Conservation (phyloP, 2,329 filamentous ascomycete genomes). For the Nothophaeocryptopus gaeumannii region DNA sequence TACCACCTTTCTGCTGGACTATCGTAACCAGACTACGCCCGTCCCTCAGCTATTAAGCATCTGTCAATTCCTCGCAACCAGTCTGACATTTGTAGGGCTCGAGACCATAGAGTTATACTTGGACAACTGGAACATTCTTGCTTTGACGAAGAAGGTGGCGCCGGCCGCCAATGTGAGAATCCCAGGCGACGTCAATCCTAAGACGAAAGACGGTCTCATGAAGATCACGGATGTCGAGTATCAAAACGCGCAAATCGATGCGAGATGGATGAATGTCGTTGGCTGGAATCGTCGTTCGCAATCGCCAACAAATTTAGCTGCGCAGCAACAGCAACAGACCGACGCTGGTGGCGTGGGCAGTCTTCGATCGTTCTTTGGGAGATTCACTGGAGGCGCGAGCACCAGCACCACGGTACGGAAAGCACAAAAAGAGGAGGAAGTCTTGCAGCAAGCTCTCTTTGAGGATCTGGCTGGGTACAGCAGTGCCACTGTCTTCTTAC, state of each 20-base stretch:
- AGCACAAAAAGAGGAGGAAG: conserved; percentile 61
- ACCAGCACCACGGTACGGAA: conserved; percentile 54
- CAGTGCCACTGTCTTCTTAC: conserved; percentile 79
- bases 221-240: conserved; percentile 75
- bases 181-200: conserved; percentile 74
- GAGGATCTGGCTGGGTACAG: conserved; percentile 71
- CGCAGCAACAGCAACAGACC: conserved; percentile 48
- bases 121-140: conserved; percentile 78
- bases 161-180: conserved; percentile 70
- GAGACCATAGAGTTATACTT: conserved; percentile 86
- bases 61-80: conserved; percentile 89
- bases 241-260: conserved; percentile 88
- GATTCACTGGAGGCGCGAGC: conserved; percentile 46
- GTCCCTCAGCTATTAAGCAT: conserved; percentile 82
- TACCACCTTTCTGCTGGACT: conserved; percentile 93
- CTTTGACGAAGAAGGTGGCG: conserved; percentile 79
- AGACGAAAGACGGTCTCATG: conserved; percentile 86
- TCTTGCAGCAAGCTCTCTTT: conserved; percentile 59
- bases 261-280: conserved; percentile 80
- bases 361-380: conserved; percentile 75
- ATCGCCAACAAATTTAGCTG: conserved; percentile 15
- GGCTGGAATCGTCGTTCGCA: conserved; percentile 65
- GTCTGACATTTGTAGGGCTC: conserved; percentile 90
- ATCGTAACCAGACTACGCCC: conserved; percentile 82
- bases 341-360: conserved; percentile 25